Percentiles rank a stretch among this genome's conserved stretches.
These are phyloP conservation scores for Sugiyamaella grinbergsii DNA, from an alignment of 1,139 yeast species.

Conservation along the genomic window DNA sequence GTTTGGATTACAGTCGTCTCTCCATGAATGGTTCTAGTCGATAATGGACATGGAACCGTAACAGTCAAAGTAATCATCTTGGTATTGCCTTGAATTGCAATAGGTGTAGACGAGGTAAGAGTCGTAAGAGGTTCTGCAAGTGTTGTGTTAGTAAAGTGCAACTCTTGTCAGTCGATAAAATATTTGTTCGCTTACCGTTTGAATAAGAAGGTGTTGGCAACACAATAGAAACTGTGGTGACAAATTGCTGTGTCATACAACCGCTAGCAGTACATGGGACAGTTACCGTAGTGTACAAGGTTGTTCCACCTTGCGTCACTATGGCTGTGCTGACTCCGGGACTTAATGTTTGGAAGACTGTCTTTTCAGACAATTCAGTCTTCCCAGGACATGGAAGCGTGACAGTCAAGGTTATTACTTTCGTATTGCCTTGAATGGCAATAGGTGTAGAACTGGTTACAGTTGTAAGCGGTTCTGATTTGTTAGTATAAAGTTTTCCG, in stretches of 20 bases:
- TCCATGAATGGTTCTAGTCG: conserved; percentile 18
- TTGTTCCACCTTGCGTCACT: conserved; percentile 6
- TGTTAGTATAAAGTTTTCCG: conserved; percentile 7
- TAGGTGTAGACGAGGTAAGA: conserved; percentile 16
- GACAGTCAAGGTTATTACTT: conserved; percentile 28
- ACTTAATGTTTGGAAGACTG: conserved; percentile 16
- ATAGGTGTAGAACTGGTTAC: conserved; percentile 19
- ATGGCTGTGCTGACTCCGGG: not conserved
- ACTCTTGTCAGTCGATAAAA: not conserved
- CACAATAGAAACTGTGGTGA: conserved; percentile 24
- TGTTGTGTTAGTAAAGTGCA: not conserved
- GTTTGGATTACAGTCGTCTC: not conserved
- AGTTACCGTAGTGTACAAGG: conserved; percentile 24
- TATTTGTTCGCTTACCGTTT: conserved; percentile 13
- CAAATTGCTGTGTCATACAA: conserved; percentile 20
- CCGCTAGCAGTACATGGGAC: conserved; percentile 27
- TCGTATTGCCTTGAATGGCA: conserved; percentile 23
- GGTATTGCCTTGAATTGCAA: conserved; percentile 23
- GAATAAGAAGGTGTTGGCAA: conserved; percentile 23
- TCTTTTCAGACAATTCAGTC: conserved; percentile 17
- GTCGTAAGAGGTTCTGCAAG: conserved; percentile 22
- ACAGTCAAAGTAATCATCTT: conserved; percentile 28
- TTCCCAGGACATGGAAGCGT: conserved; percentile 32
- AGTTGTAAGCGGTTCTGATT: conserved; percentile 23
- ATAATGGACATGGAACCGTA: conserved; percentile 31